Base-by-base conservation (phyloP, 2,329 filamentous ascomycete genomes). In the Salinomyces thailandicus region DNA sequence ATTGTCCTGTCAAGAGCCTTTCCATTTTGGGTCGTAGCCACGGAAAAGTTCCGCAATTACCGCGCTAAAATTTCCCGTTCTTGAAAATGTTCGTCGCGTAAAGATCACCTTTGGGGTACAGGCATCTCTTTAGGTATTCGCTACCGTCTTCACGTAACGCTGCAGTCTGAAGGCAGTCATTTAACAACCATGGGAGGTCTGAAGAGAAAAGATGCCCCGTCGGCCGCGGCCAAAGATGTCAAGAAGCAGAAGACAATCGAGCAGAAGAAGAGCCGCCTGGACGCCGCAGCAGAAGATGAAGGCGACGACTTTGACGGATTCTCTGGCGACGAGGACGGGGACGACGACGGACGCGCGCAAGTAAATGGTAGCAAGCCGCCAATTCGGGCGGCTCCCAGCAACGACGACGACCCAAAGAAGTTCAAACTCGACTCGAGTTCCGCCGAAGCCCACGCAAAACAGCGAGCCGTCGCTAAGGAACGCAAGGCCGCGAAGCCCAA, bases 401-500 rank as follows among this genome's bases (percentile, higher is more conserved):
- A 43, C 13, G 35, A 31, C 15, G 43, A 43, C 18, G 35, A 36
- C 19, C 39, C 43, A 11, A 54, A 58, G 38, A 54, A 59, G 15
- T 57, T 56, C 48, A 57, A 56, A 42, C 44, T 53, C 28, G 53
- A 58, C 60, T 83, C 71, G 41, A 85, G 83, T 6, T 79, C 75
- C 8, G 80, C 79, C 56, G 91, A 98, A 69, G 79, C 86, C 15
- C 91, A 96, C 60, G 78, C 79, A 33, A 94, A 94, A 62, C 91
- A 98, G 64, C 94, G 89, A 62, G 81, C 81, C 45, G 69, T 95
- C 34, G 81, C 78, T 16, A 81, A 79, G 54, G 89, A 96, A 59
- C 84, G 93, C 50, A 95, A 87, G 69, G 80, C 84, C 24, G 80
- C 83, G 29, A 96, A 95, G 65, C 91, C 91, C 16, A 79, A 96